Conservation (phyloP, 768 basidiomycete genomes). For the Boletus sp. region DNA sequence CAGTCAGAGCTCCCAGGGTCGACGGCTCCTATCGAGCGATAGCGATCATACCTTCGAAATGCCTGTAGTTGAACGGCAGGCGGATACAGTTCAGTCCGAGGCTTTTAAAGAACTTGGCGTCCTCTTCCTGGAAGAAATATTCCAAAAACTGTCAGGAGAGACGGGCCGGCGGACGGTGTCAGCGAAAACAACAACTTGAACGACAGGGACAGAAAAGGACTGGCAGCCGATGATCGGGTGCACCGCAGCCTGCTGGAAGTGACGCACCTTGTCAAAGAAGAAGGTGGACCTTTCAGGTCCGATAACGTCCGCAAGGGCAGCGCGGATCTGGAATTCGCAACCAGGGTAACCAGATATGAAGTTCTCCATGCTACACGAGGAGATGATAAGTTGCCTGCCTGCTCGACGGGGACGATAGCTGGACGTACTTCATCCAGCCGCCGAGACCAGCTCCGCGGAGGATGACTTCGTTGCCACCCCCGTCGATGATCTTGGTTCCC, state of each 20-base stretch:
- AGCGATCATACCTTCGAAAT: constrained; percentile 49
- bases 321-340: constrained; percentile 77
- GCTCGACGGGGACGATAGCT: constrained; percentile 8
- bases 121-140: constrained; percentile 77
- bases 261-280: constrained; percentile 78
- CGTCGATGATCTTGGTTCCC: constrained; percentile 61
- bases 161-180: background rate
- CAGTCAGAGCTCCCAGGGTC: background rate
- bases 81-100: constrained; percentile 82
- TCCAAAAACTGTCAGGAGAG: constrained; percentile 60
- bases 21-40: background rate
- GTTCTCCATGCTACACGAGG: constrained; percentile 62
- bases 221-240: background rate
- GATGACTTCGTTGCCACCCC: constrained; percentile 54
- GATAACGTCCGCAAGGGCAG: constrained; percentile 61
- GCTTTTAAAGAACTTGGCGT: constrained; percentile 74
- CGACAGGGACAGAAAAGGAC: background rate
- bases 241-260: background rate
- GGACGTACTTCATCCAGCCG: constrained; percentile 82
- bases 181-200: background rate
- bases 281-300: constrained; percentile 67
- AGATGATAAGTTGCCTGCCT: constrained; percentile 1
- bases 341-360: constrained; percentile 80
- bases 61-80: constrained; percentile 70
- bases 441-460: constrained; percentile 76